phyloP scores from a whole-genome alignment of 352 stramenopile genomes.

The Phytopythium cucurbitacearum region DNA sequence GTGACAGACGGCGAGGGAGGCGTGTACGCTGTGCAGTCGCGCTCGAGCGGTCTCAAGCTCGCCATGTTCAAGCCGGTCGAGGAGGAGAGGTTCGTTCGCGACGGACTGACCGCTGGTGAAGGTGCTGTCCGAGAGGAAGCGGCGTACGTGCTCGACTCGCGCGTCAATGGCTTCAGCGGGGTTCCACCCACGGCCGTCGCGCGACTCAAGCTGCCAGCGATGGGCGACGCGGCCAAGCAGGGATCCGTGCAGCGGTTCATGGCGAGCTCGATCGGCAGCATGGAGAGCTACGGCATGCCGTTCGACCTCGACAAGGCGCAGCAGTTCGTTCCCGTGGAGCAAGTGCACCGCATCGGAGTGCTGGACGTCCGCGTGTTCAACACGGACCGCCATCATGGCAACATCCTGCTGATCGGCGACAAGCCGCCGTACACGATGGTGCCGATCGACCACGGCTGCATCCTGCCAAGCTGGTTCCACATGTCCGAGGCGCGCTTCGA shows the following conservation, averaged over 20 bases:
- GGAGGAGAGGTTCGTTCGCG: constrained; percentile 74
- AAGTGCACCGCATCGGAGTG: constrained; percentile 81
- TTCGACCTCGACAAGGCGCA: constrained; percentile 51
- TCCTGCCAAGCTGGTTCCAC: constrained; percentile 76
- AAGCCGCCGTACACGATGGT: constrained; percentile 77
- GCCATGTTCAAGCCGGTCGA: constrained; percentile 80
- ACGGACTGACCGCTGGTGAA: constrained; percentile 61
- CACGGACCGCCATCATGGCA: constrained; percentile 80
- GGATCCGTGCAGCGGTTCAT: constrained; percentile 83
- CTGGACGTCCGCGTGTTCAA: constrained; percentile 86
- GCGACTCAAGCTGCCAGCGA: constrained; percentile 43
- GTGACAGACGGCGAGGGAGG: constrained; percentile 62
- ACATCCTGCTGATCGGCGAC: constrained; percentile 74
- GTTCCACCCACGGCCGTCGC: constrained; percentile 73
- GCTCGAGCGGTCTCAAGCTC: constrained; percentile 64
- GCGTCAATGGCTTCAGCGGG: constrained; percentile 64
- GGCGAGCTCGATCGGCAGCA: constrained; percentile 63
- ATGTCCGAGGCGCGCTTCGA: constrained; percentile 78
- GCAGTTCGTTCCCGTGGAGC: constrained; percentile 63
- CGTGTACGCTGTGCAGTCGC: constrained; percentile 69
- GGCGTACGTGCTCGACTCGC: constrained; percentile 70
- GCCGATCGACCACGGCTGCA: constrained; percentile 74
- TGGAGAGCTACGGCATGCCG: constrained; percentile 82
- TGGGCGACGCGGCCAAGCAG: constrained; percentile 40
- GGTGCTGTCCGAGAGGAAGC: constrained; percentile 72